phyloP scores from a whole-genome alignment of 1,284 basidiomycete genomes.

The Moesziomyces globuligerus region DNA sequence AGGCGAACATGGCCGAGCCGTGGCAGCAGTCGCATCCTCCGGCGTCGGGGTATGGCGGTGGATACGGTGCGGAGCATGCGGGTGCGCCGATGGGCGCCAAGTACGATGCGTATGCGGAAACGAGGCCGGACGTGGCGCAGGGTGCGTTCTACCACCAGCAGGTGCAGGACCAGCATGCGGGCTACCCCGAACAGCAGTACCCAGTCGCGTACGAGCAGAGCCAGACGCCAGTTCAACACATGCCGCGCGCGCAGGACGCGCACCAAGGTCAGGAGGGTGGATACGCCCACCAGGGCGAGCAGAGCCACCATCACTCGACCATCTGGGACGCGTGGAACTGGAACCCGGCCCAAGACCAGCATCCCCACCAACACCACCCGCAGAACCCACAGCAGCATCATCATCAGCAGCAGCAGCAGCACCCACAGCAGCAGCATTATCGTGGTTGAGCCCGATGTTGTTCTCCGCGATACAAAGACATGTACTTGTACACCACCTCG shows the following conservation, averaged over 20 bases:
- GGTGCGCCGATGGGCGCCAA: background rate
- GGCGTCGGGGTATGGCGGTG: background rate
- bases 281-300: background rate
- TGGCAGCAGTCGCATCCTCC: conserved; percentile 7
- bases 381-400: conserved; percentile 5
- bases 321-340: conserved; percentile 30
- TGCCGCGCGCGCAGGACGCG: no score
- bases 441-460: background rate
- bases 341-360: conserved; percentile 12
- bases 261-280: background rate
- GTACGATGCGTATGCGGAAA: background rate
- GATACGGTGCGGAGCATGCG: background rate
- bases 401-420: conserved; percentile 1
- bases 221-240: no score
- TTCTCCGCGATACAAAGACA: background rate
- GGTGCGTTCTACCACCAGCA: conserved; percentile 1
- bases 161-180: conserved; percentile 6
- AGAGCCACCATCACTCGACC: background rate
- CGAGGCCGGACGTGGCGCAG: background rate
- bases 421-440: conserved; percentile 11
- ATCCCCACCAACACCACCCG: conserved; percentile 1
- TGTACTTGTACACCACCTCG: background rate
- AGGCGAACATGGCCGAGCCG: background rate
- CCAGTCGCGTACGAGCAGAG: no score
- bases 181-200: conserved; percentile 5